phyloP scores from a whole-genome alignment of 1,139 yeast genomes.

The Yamadazyma sp. region DNA sequence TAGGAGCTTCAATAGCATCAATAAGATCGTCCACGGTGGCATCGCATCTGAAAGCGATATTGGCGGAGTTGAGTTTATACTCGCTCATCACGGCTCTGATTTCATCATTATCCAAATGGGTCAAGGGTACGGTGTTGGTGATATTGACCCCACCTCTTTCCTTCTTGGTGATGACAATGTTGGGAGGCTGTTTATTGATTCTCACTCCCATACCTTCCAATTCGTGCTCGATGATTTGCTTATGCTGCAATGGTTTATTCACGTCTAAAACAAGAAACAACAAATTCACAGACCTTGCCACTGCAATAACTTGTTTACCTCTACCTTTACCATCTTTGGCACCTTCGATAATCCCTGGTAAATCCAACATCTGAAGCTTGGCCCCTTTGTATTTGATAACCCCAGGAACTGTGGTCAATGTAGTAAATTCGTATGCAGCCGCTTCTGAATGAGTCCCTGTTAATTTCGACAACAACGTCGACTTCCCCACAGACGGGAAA shows the following conservation, averaged over 20 bases:
- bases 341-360: conserved; percentile 98
- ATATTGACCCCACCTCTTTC: conserved; percentile 95
- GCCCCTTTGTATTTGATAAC: conserved; percentile 95
- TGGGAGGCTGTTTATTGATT: conserved; percentile 88
- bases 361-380: conserved; percentile 93
- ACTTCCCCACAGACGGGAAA: conserved; percentile 97
- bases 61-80: conserved; percentile 94
- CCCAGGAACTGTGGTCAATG: conserved; percentile 97
- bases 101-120: conserved; percentile 88
- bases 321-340: conserved; percentile 99
- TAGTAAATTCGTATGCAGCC: conserved; percentile 96
- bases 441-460: conserved; percentile 97
- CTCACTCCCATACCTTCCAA: conserved; percentile 97
- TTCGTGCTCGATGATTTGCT: conserved; percentile 89
- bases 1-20: conserved; percentile 88
- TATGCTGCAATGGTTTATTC: conserved; percentile 92
- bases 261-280: conserved; percentile 93
- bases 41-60: conserved; percentile 93
- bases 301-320: conserved; percentile 98
- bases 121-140: conserved; percentile 89
- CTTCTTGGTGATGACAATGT: conserved; percentile 84
- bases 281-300: conserved; percentile 92
- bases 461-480: conserved; percentile 78
- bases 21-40: conserved; percentile 96
- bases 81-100: conserved; percentile 95